Conservation (phyloP, 2,329 filamentous ascomycete genomes). For the Xylariaceae sp. region DNA sequence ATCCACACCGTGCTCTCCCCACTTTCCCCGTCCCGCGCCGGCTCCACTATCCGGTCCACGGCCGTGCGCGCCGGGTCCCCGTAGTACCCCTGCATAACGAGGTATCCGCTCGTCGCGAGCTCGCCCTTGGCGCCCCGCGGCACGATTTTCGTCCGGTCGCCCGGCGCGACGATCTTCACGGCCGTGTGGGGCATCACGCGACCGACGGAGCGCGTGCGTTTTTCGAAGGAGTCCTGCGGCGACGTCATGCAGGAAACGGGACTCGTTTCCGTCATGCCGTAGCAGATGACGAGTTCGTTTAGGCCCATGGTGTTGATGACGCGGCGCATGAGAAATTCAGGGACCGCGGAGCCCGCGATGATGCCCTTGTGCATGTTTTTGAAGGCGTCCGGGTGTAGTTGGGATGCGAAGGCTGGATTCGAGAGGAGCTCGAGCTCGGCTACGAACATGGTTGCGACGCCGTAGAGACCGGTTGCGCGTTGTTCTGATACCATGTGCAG, state of each 20-base stretch:
- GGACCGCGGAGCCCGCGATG: conserved; percentile 80
- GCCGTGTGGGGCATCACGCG: conserved; percentile 75
- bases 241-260: conserved; percentile 78
- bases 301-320: conserved; percentile 71
- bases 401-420: conserved; percentile 32
- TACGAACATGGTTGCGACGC: conserved; percentile 92
- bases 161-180: conserved; percentile 68
- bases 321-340: conserved; percentile 71
- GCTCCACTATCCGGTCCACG: conserved; percentile 50
- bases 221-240: conserved; percentile 66
- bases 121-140: conserved; percentile 68
- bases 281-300: conserved; percentile 82
- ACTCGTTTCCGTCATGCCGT: conserved; percentile 90
- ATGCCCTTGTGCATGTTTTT: conserved; percentile 74
- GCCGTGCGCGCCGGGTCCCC: conserved; percentile 63
- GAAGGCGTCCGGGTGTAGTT: conserved; percentile 28
- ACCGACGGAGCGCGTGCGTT: conserved; percentile 72
- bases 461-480: conserved; percentile 65
- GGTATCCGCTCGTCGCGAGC: conserved; percentile 75
- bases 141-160: conserved; percentile 54
- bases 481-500: conserved; percentile 53
- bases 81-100: conserved; percentile 90
- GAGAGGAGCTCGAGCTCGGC: conserved; percentile 75
- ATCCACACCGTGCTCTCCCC: conserved; percentile 62
- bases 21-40: neutral